A percentile compares a stretch with the other conserved stretches of the same genome.
Conservation (phyloP, 441 rosid genomes). For the Biscutella laevigata region DNA sequence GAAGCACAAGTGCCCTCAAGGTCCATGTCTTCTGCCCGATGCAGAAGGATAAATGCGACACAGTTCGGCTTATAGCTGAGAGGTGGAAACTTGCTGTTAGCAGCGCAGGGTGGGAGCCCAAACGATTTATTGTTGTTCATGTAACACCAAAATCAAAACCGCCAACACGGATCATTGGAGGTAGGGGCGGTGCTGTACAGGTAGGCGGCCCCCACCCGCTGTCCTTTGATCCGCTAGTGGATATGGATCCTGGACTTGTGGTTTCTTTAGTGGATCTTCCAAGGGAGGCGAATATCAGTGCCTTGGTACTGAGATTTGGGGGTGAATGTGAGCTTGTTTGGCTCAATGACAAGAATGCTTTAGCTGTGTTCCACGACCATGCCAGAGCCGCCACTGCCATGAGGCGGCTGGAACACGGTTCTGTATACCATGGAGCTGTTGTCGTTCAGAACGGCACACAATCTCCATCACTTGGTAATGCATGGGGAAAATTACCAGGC, state of each 20-base stretch:
- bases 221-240: constrained; percentile 63
- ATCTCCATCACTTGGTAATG: constrained; percentile 40
- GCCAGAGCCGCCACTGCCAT: constrained; percentile 94
- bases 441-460: constrained; percentile 39
- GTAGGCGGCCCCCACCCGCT: constrained; percentile 45
- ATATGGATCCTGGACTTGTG: constrained; percentile 96
- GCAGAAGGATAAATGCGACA: constrained; percentile 93
- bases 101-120: constrained; percentile 96
- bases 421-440: constrained; percentile 69
- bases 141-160: constrained; percentile 71
- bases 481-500: constrained; percentile 49
- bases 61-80: constrained; percentile 73
- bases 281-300: constrained; percentile 83
- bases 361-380: constrained; percentile 90
- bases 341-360: constrained; percentile 93
- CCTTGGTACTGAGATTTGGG: constrained; percentile 79
- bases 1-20: constrained; percentile 50
- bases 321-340: constrained; percentile 95
- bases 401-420: constrained; percentile 96
- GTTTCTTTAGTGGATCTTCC: constrained; percentile 91
- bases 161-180: constrained; percentile 71
- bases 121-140: constrained; percentile 73
- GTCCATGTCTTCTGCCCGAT: constrained; percentile 92
- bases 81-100: constrained; percentile 85
- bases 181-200: constrained; percentile 47